Conservation (phyloP, 805 yeast species). For the Candida adriatica region DNA sequence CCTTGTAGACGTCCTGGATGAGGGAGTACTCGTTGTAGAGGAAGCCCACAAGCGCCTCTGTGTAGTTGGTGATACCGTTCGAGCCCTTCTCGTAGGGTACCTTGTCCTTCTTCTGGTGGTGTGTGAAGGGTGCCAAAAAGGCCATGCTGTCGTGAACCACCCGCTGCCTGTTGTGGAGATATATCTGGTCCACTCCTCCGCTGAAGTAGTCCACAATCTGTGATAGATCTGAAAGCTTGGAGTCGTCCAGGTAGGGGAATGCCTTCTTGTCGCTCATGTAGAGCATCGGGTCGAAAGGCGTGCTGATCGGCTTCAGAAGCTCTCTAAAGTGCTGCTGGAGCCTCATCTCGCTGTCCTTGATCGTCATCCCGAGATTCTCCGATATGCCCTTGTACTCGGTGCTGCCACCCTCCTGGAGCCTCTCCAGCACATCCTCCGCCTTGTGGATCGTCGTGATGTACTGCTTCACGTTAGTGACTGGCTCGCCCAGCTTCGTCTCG, state of each 20-base stretch:
- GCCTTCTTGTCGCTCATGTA: slow-evolving; percentile 33
- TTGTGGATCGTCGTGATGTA: slow-evolving; percentile 35
- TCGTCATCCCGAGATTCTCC: slow-evolving; percentile 48
- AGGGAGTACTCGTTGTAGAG: slow-evolving; percentile 45
- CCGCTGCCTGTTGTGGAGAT: slow-evolving; percentile 36
- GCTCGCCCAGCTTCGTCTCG: slow-evolving; percentile 29
- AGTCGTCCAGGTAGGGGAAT: slow-evolving; percentile 33
- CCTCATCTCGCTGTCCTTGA: slow-evolving; percentile 50
- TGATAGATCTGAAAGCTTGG: slow-evolving; percentile 30
- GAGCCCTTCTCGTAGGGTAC: slow-evolving; percentile 56
- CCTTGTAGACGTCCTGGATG: slow-evolving; percentile 35
- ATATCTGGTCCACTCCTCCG: slow-evolving; percentile 24
- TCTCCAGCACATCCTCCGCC: slow-evolving; percentile 40
- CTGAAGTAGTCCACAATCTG: slow-evolving; percentile 42
- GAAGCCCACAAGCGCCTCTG: slow-evolving; percentile 42
- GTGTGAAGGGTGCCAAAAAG: slow-evolving; percentile 39
- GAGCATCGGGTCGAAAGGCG: slow-evolving; percentile 39
- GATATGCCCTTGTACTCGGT: slow-evolving; percentile 62
- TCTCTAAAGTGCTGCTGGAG: slow-evolving; percentile 43
- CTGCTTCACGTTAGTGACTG: slow-evolving; percentile 26
- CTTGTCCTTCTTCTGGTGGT: slow-evolving; percentile 31
- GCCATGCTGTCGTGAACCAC: slow-evolving; percentile 38
- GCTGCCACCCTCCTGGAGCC: slow-evolving; percentile 26
- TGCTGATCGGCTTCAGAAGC: slow-evolving; percentile 33
- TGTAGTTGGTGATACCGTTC: slow-evolving; percentile 49